Evolutionary conservation across 2,329 filamentous ascomycete species (phyloP).

Genomic region (Saccharata proteae): DNA sequence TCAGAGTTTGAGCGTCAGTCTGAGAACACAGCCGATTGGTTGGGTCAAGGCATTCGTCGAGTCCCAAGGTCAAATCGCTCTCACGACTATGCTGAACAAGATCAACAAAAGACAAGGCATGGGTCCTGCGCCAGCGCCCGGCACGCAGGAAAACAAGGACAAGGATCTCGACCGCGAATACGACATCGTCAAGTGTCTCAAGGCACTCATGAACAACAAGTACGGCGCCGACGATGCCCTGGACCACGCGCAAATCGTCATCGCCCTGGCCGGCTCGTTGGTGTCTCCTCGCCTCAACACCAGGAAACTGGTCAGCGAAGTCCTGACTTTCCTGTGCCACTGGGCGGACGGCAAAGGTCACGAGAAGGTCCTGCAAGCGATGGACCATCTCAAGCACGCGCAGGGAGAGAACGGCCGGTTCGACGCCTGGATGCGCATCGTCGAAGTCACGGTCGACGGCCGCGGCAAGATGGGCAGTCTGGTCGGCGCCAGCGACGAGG

Average conservation of each 20-base stretch:
- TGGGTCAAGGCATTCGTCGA: constrained; percentile 97
- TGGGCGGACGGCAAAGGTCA: constrained; percentile 86
- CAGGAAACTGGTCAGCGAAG: constrained; percentile 87
- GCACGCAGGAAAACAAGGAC: constrained; percentile 43
- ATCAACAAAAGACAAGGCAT: constrained; percentile 78
- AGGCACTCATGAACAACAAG: constrained; percentile 98
- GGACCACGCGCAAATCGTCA: constrained; percentile 76
- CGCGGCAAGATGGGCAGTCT: constrained; percentile 98
- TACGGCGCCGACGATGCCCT: constrained; percentile 95
- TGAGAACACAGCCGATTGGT: constrained; percentile 88
- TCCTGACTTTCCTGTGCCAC: constrained; percentile 90
- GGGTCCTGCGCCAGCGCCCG: constrained; percentile 53
- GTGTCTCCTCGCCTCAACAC: constrained; percentile 84
- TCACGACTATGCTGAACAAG: constrained; percentile 87
- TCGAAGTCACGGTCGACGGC: constrained; percentile 92
- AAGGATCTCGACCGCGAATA: constrained; percentile 86
- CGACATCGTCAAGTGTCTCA: constrained; percentile 94
- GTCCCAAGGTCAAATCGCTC: constrained; percentile 88
- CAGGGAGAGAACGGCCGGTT: constrained; percentile 90
- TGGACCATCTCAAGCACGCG: constrained; percentile 81
- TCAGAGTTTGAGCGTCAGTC: constrained; percentile 83
- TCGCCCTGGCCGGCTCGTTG: constrained; percentile 74
- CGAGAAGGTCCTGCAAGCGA: constrained; percentile 80
- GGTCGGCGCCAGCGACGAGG: constrained; percentile 91
- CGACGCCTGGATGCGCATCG: constrained; percentile 96